These are phyloP conservation scores for Simmondsia chinensis DNA, from an alignment of 148 eudicot species.

Conservation along the genomic window DNA sequence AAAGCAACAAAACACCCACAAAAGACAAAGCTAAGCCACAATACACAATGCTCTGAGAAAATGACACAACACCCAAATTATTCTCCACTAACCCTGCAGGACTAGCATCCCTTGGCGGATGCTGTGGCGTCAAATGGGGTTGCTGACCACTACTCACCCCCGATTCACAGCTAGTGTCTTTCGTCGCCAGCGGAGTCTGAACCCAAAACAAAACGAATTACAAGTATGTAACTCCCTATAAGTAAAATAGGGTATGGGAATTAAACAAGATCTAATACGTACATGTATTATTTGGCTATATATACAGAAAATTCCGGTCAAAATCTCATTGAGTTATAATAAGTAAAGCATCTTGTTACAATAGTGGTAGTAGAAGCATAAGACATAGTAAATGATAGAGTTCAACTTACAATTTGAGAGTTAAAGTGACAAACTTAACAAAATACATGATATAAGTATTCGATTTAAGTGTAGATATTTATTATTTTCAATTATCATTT, in stretches of 20 bases:
- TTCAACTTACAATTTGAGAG: no score
- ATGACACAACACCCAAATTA: constrained; percentile 40
- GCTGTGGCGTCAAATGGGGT: constrained; percentile 83
- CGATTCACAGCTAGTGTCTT: constrained; percentile 96
- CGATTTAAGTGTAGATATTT: no score
- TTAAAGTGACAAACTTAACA: no score
- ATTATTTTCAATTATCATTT: no score
- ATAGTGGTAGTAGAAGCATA: no score
- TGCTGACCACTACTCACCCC: constrained; percentile 99
- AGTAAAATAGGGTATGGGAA: no score
- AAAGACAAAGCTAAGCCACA: constrained; percentile 25
- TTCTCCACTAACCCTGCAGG: constrained; percentile 95
- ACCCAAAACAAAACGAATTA: constrained; percentile 10
- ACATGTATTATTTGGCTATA: no score
- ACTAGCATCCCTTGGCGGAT: constrained; percentile 98
- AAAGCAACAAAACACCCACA: constrained; percentile 27
- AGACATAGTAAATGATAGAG: no score
- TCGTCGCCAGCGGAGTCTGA: constrained; percentile 62
- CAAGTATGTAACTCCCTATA: neutral
- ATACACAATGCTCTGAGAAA: constrained; percentile 26
- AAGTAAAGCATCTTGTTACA: no score
- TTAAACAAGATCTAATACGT: no score
- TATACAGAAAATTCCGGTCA: neutral
- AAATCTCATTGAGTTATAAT: neutral
- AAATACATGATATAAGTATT: no score